These are phyloP conservation scores for Artemisia tridentata DNA, from an alignment of 129 eudicot species.

Conservation along the genomic window DNA sequence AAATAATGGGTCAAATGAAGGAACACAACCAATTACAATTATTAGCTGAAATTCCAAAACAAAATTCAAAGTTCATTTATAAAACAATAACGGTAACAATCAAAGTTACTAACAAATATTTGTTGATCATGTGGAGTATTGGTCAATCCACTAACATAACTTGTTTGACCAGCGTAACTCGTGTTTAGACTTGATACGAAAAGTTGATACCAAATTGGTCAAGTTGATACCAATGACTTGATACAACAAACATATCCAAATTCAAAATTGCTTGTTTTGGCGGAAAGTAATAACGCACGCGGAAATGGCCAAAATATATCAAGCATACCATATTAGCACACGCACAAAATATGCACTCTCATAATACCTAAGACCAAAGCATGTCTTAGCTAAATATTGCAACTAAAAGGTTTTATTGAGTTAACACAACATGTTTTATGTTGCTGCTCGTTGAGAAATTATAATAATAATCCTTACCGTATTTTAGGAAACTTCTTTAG, in stretches of 20 bases:
- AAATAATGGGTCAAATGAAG: slow-evolving; percentile 7
- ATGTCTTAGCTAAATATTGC: slow-evolving; percentile 3
- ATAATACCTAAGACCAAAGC: too few relatives aligned
- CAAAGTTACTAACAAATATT: slow-evolving; percentile 9
- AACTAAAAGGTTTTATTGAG: neutral
- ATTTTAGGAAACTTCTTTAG: neutral
- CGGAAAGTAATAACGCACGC: too few relatives aligned
- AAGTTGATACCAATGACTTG: neutral
- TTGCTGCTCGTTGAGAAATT: neutral
- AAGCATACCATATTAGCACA: too few relatives aligned
- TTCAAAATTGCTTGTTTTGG: neutral
- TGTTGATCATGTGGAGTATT: slow-evolving; percentile 1
- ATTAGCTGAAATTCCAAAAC: slow-evolving; percentile 6
- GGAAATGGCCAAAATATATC: too few relatives aligned
- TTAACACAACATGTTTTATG: neutral
- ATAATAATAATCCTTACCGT: neutral
- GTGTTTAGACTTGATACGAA: neutral
- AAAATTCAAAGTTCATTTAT: neutral
- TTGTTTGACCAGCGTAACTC: slow-evolving; percentile 8
- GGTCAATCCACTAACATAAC: slow-evolving; percentile 2
- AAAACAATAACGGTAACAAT: neutral
- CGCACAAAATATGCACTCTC: too few relatives aligned
- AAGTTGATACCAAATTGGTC: slow-evolving; percentile 5
- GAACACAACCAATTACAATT: slow-evolving; percentile 4
- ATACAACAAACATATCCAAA: neutral